Evolutionary conservation across 129 eudicot species (phyloP).

Genomic region (Helianthus annuus): DNA sequence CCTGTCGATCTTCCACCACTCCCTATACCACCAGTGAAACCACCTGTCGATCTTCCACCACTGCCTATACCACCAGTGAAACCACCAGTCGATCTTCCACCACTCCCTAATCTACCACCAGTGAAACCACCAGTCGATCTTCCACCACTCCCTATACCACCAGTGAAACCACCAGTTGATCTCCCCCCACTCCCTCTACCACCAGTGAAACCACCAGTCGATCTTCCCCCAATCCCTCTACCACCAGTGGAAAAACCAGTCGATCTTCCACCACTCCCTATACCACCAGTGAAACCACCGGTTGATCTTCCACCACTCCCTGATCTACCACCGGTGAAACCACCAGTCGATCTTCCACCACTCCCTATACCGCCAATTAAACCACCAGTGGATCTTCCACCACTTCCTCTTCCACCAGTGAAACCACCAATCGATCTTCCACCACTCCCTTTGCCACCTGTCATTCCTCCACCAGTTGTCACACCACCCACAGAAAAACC

Average conservation of each 20-base stretch:
- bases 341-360: constrained; percentile 5
- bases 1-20: constrained; percentile 16
- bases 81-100: constrained; percentile 14
- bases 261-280: background rate
- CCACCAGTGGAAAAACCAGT: constrained; percentile 10
- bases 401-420: background rate
- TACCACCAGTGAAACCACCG: background rate
- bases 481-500: constrained; percentile 32
- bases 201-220: constrained; percentile 1
- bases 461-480: background rate
- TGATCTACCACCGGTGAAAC: constrained; percentile 13
- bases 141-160: constrained; percentile 2
- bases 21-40: constrained; percentile 13
- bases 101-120: constrained; percentile 5
- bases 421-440: constrained; percentile 15
- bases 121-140: background rate
- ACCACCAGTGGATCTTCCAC: constrained; percentile 1
- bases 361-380: background rate
- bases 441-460: background rate
- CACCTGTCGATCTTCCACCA: constrained; percentile 4
- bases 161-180: background rate
- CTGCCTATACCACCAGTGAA: background rate
- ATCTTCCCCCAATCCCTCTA: constrained; percentile 5
- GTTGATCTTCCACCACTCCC: background rate
- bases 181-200: background rate